A percentile compares a stretch with the other conserved stretches of the same genome.
Conservation (phyloP, 352 stramenopile species). For the Elongisporangium prolatum region DNA sequence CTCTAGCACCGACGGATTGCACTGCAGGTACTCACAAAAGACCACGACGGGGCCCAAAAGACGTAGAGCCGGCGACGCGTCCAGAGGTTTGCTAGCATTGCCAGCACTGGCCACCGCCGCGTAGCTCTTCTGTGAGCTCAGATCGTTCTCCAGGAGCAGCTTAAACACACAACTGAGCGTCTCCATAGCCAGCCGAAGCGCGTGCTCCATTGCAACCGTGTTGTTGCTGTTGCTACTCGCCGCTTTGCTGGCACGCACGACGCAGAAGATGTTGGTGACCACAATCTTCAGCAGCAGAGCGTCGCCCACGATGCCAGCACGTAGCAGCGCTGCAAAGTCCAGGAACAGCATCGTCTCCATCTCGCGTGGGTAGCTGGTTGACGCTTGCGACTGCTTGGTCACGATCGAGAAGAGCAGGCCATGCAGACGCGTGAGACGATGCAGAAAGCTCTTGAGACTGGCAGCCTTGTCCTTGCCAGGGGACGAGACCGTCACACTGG, state of each 20-base stretch:
- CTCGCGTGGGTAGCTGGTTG: constrained; percentile 42
- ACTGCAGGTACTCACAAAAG: constrained; percentile 64
- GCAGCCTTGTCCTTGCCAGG: constrained; percentile 73
- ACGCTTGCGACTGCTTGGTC: constrained; percentile 4
- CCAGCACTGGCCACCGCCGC: background rate
- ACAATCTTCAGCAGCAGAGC: constrained; percentile 75
- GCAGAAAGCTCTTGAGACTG: constrained; percentile 85
- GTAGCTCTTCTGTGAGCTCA: background rate
- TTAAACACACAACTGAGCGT: constrained; percentile 44
- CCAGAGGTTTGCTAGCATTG: constrained; percentile 18
- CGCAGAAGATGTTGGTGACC: constrained; percentile 75
- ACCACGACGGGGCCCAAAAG: constrained; percentile 51
- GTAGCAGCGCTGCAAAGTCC: constrained; percentile 50
- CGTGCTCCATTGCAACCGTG: constrained; percentile 29
- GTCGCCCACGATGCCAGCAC: constrained; percentile 60
- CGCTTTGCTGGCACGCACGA: constrained; percentile 26
- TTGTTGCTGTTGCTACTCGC: background rate
- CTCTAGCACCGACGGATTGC: constrained; percentile 43
- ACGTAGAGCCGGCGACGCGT: constrained; percentile 17
- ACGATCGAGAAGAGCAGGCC: constrained; percentile 75
- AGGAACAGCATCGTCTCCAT: constrained; percentile 66
- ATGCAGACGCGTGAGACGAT: constrained; percentile 82
- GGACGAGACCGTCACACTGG: constrained; percentile 27
- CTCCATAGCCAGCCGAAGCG: constrained; percentile 46
- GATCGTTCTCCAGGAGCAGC: constrained; percentile 35